A percentile compares a stretch with the other conserved stretches of the same genome.
Evolutionary conservation across 345 rosid species (phyloP).

Genomic region (Nephelium lappaceum): DNA sequence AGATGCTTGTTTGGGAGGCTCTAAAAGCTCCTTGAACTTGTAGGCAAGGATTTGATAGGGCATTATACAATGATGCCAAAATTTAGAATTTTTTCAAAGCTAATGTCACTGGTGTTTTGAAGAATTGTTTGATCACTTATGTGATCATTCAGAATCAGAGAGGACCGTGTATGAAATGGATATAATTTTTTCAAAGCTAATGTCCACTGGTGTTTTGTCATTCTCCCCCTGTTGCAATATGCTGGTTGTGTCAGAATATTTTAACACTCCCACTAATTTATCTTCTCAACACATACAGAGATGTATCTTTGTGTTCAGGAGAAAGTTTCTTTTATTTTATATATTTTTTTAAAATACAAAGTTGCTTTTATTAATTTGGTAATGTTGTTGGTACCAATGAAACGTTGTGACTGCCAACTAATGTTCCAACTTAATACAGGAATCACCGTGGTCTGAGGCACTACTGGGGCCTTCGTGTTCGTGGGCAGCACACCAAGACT

Average conservation of each 20-base stretch:
- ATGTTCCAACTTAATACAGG: constrained; percentile 36
- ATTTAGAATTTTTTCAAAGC: neutral
- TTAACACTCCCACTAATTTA: neutral
- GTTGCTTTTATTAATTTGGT: neutral
- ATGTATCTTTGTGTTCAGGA: neutral
- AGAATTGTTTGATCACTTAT: neutral
- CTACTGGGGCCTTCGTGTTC: constrained; percentile 98
- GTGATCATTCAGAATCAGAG: neutral
- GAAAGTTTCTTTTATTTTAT: neutral
- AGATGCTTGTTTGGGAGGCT: neutral
- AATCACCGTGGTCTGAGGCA: constrained; percentile 97
- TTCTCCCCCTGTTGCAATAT: neutral
- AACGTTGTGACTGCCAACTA: neutral
- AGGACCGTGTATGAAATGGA: neutral
- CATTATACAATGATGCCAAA: neutral
- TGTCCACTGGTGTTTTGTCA: too few relatives aligned
- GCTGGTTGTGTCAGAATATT: neutral
- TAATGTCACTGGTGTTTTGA: neutral
- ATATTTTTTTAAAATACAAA: too few relatives aligned
- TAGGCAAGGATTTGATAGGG: neutral
- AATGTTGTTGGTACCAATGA: neutral
- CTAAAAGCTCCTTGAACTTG: neutral
- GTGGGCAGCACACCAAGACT: constrained; percentile 98
- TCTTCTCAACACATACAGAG: too few relatives aligned
- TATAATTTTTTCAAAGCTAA: too few relatives aligned